phyloP scores from a whole-genome alignment of 352 stramenopile genomes.

The Phytophthora sansomeana region DNA sequence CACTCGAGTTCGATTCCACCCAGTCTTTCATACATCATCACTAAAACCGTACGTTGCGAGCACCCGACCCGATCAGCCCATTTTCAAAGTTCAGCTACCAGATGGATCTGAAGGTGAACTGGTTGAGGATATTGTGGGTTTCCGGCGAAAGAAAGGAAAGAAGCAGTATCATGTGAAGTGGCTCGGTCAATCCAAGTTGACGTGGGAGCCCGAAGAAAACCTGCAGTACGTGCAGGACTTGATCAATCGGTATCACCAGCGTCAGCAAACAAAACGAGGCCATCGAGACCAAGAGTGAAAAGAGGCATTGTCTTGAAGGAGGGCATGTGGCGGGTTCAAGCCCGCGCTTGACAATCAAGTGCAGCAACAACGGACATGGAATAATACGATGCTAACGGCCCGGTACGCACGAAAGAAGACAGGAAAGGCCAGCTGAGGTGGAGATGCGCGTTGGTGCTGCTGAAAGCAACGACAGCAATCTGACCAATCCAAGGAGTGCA shows the following conservation, averaged over 20 bases:
- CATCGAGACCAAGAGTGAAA: too few species aligned
- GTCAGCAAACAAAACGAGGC: background rate
- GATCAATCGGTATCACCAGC: background rate
- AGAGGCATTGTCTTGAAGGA: too few species aligned
- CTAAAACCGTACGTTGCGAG: background rate
- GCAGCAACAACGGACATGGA: too few species aligned
- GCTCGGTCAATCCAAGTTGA: background rate
- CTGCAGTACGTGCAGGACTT: background rate
- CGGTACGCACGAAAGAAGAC: too few species aligned
- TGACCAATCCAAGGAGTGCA: too few species aligned
- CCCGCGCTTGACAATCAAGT: too few species aligned
- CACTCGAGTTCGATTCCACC: slow-evolving; percentile 11
- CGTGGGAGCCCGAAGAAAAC: background rate
- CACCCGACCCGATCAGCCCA: background rate
- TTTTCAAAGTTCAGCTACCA: slow-evolving; percentile 5
- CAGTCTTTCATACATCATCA: slow-evolving; percentile 16
- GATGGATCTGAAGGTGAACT: slow-evolving; percentile 8
- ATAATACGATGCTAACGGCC: too few species aligned
- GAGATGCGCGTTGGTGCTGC: too few species aligned
- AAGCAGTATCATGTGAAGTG: slow-evolving; percentile 8
- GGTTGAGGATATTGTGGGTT: slow-evolving; percentile 3
- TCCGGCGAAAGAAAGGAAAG: background rate
- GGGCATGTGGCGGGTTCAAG: too few species aligned
- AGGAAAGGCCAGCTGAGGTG: too few species aligned
- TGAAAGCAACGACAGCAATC: too few species aligned